These are phyloP conservation scores for Saraca asoca DNA, from an alignment of 331 rosid species.

Conservation along the genomic window DNA sequence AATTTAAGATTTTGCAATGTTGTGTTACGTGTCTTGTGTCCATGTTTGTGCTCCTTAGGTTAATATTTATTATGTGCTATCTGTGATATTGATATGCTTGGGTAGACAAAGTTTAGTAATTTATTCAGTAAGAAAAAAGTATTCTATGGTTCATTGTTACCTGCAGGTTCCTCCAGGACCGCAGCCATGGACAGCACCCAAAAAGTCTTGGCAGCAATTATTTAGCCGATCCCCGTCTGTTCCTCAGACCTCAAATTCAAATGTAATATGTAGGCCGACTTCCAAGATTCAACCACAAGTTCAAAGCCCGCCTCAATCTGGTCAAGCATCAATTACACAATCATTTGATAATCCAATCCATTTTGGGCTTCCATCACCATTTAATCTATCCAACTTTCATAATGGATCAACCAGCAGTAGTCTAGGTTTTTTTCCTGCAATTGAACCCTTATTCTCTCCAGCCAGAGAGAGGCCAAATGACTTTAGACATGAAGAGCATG, in stretches of 20 bases:
- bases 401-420: conserved; percentile 56
- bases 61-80: neutral
- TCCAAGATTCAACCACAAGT: conserved; percentile 64
- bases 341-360: conserved; percentile 79
- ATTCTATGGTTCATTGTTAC: conserved; percentile 37
- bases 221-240: conserved; percentile 74
- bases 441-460: conserved; percentile 73
- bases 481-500: conserved; percentile 71
- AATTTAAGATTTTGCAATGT: too few relatives aligned
- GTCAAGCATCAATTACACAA: conserved; percentile 58
- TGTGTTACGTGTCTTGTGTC: too few relatives aligned
- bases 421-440: conserved; percentile 83
- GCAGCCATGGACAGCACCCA: conserved; percentile 72
- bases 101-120: neutral
- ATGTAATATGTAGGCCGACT: conserved; percentile 85
- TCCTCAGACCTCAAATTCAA: conserved; percentile 62
- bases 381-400: conserved; percentile 58
- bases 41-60: too few relatives aligned
- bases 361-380: conserved; percentile 91
- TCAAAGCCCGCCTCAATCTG: conserved; percentile 57
- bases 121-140: conserved; percentile 23
- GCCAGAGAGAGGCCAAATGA: conserved; percentile 57
- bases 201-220: conserved; percentile 94
- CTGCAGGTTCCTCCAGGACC: conserved; percentile 76
- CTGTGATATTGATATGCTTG: neutral